Evolutionary conservation across 257 asterid species (phyloP), one percentile per base, ranked within the genome.

Genomic region (Ajuga chamaepitys): DNA sequence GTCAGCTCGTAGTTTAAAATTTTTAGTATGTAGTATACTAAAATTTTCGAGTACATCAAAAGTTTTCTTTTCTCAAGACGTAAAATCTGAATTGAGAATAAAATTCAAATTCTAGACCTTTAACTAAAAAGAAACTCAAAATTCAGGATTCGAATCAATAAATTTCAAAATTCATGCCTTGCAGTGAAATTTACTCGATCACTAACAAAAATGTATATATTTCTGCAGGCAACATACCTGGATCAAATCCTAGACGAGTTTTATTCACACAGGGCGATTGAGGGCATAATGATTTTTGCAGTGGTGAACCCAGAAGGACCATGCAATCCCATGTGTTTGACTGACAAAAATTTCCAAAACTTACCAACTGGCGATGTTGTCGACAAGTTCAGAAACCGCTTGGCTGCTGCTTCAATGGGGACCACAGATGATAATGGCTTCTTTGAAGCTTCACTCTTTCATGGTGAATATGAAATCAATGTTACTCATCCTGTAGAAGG

Each of bases 261-360:
- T 12, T 77, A 66, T 24, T 72, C 87, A 0, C 90, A 85, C 58
- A 47, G 52, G 2, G 74, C 69, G 0, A 56, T 81, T 8, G 37
- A 54, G 10, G 94, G 91, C 2, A 70, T 85, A 7, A 68, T 85
- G 5, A 5, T 88, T 7, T 88, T 94, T 91, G 40, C 77, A 0
- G 85, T 81, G 16, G 75, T 86, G 88, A 66, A 58, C 41, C 86
- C 95, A 0, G n/a, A 45, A 4, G 85, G 83, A 21, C n/a, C n/a
- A n/a, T 87, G 95, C 72, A 81, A 83, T 26, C 18, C 54, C 20
- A 88, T 88, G 95, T 88, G 94, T 62, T 69, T 85, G 62, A 83
- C 87, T 0, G 95, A 88, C 37, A 74, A 71, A 42, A 78, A 80
- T 64, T 88, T 88, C 71, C 67, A 12, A 0, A 85, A 87, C 64